Base-by-base conservation (phyloP, 306 rosid species). In the Trifolium dubium region DNA sequence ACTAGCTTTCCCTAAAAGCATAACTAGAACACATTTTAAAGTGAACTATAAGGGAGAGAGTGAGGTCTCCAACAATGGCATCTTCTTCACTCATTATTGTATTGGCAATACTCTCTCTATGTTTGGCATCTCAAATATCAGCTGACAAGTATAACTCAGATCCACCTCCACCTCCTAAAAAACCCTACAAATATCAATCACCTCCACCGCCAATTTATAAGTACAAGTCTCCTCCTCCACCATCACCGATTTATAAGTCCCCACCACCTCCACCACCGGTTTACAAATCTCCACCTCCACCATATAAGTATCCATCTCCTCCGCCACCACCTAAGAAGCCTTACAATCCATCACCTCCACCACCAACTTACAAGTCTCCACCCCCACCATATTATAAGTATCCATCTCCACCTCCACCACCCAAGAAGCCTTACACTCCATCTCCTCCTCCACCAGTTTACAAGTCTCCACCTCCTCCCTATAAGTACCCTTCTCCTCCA, bases 71-170 rank as follows among this genome's bases (percentile, higher is more conserved):
- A 56, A 64, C 18, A 62, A 68, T 82, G 84, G 66, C 89, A 75
- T 75, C 89, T 68, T 63, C 77, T 23, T 58, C 67, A 13, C 40
- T 90, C 12, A 66, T 82, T 62, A 70, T 86, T 31, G 29, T 86
- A 7, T 80, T 90, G 6, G 75, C 87, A 11, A 3, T 90, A 28
- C 50, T 88, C 43, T 82, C 88, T 11, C 79, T 86, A 8, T 69
- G 71, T 30, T 64, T 67, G 8, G 64, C 73, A 6, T 53, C 58
- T 53, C 79, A 77, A 77, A 63, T 56, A 47, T 67, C 71, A 13
- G 79, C 84, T 0, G 74, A 90, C 30, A 49, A 83, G 76, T 84
- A 88, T 73, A 5, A 88, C 71, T 47, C 88, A 8, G 83, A 88
- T 51, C 89, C 90, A 0, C 90, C 77, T 11, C 82, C 77, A 3